Percentiles rank a stretch among this genome's conserved stretches.
These are phyloP conservation scores for Solanum aculeatissimum DNA, from an alignment of 305 asterid species.

Conservation along the genomic window DNA sequence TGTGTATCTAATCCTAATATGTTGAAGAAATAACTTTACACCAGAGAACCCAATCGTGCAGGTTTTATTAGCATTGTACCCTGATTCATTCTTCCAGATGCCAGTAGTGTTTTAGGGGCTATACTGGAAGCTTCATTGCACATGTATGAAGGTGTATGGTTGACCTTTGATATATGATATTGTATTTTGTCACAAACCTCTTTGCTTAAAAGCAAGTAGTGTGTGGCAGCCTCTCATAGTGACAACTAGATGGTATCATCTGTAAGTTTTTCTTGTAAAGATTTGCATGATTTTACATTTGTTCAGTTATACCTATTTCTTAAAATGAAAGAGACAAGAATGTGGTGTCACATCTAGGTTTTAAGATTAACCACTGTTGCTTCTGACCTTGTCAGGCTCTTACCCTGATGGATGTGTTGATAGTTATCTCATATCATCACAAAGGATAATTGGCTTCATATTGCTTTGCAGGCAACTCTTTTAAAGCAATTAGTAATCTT, in stretches of 20 bases:
- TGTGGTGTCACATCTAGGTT: background rate
- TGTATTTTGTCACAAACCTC: background rate
- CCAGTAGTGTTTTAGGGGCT: background rate
- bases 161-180: background rate
- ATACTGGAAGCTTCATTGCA: background rate
- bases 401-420: background rate
- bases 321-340: background rate
- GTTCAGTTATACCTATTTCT: background rate
- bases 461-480: slow-evolving; percentile 5
- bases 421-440: background rate
- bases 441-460: background rate
- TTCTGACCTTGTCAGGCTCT: background rate
- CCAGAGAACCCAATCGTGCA: background rate
- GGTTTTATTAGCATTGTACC: background rate
- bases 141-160: background rate
- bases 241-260: background rate
- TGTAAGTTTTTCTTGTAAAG: background rate
- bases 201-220: background rate
- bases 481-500: background rate
- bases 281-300: background rate
- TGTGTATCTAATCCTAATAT: background rate
- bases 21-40: background rate
- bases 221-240: background rate
- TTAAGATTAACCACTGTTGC: background rate
- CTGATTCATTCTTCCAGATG: background rate